Conservation (phyloP, 2,329 filamentous ascomycete genomes). For the Botrytis elliptica region DNA sequence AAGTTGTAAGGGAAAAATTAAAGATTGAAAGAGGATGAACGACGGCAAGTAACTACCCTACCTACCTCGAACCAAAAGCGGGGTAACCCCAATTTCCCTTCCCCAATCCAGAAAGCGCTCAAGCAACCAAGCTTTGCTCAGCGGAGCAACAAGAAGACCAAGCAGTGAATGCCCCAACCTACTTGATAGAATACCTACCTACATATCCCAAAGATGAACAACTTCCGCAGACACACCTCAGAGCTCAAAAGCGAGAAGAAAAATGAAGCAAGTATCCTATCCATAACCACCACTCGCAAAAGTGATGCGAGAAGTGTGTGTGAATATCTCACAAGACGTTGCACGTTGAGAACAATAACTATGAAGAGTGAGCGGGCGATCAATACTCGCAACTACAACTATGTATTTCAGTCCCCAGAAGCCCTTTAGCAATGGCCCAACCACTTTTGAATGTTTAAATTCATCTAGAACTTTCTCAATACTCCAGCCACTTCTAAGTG, state of each 20-base stretch:
- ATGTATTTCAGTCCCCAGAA: neutral
- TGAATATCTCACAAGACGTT: neutral
- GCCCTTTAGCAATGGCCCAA: neutral
- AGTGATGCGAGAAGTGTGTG: too few relatives aligned
- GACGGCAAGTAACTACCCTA: neutral
- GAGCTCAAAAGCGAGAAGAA: neutral
- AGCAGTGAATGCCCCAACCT: neutral
- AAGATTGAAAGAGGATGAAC: neutral
- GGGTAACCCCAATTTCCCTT: accelerated
- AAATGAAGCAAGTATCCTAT: too few relatives aligned
- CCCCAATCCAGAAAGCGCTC: neutral
- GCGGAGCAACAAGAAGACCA: neutral
- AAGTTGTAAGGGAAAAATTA: neutral
- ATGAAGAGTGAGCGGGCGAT: neutral
- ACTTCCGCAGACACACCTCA: neutral
- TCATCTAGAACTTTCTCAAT: neutral
- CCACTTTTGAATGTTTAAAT: neutral
- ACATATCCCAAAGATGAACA: neutral
- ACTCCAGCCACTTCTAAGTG: too few relatives aligned
- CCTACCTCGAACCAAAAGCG: neutral
- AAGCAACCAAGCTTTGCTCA: too few relatives aligned
- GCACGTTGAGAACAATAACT: neutral
- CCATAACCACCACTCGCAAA: neutral
- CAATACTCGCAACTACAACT: neutral
- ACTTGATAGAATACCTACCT: neutral